Base-by-base conservation (phyloP, 768 basidiomycete genomes). In the Lactarius deliciosus region DNA sequence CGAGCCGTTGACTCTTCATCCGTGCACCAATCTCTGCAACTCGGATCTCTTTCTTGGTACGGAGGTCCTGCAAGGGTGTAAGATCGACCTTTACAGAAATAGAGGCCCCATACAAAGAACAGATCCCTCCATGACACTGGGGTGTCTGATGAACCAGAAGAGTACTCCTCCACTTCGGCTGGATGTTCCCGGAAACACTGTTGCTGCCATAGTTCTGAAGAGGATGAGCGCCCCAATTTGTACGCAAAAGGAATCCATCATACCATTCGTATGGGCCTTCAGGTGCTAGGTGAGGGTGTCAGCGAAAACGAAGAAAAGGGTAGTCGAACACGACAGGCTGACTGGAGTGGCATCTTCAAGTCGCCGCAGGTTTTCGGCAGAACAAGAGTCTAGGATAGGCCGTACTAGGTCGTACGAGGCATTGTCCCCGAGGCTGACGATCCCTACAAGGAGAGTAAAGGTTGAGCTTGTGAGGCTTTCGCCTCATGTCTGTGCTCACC, bases 381-480 rank as follows among this genome's bases (percentile, higher is more conserved):
- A 82, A 76, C 91, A 92, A 71, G 83, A 83, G 72, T 89, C 85
- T 66, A 94, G 79, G 54, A 94, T 86, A 54, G 91, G 92, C 73
- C 82, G 84, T 68, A 89, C 82, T 60, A 92, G 79, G 54, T 82
- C 79, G 75, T 85, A 89, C 64, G 83, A 84, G 71, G 91, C 73
- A 59, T 82, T 81, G 68, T 84, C 81, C 16, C 89, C 89, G 30
- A 94, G 78, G 72, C 84, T 84, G 60, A 77, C 77, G 69, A 92
- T 87, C 60, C 81, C 91, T 92, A 71, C 36, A 36, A 34, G 20
- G 1, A 40, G 36, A 63, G 43, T n/a, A 36, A 61, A 43, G 22
- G 2, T n/a, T 6, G 22, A 18, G 32, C 25, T 11, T 9, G 62
- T 43, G 50, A 40, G 7, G 10, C 3, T 13, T 16, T 40, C 8